A percentile compares a stretch with the other conserved stretches of the same genome.
Evolutionary conservation across 345 rosid genomes (phyloP).

Genomic region (Hevea brasiliensis): DNA sequence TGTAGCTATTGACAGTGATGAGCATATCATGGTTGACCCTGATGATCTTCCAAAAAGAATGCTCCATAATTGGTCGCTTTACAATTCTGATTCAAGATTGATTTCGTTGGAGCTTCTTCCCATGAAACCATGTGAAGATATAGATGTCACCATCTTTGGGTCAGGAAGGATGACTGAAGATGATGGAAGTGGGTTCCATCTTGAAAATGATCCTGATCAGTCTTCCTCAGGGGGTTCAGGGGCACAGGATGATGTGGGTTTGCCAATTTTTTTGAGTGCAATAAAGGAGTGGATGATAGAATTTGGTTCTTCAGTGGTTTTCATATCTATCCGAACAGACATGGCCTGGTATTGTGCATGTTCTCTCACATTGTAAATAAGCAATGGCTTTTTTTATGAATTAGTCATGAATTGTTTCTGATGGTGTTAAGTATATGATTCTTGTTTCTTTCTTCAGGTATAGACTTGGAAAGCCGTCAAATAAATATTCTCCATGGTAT

Average conservation of each 20-base stretch:
- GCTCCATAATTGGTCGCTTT: conserved; percentile 86
- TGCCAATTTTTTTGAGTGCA: conserved; percentile 57
- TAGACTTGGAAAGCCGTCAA: conserved; percentile 82
- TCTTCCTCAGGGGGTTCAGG: conserved; percentile 43
- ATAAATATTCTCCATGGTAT: conserved; percentile 77
- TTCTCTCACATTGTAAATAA: neutral
- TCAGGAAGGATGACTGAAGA: conserved; percentile 69
- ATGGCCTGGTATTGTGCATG: conserved; percentile 64
- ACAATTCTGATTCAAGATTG: conserved; percentile 67
- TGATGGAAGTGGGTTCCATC: conserved; percentile 58
- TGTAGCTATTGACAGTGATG: conserved; percentile 42
- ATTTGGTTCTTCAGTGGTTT: conserved; percentile 58
- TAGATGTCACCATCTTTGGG: conserved; percentile 74
- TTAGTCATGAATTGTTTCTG: neutral
- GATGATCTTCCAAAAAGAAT: conserved; percentile 60
- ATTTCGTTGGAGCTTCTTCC: conserved; percentile 85
- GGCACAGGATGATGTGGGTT: conserved; percentile 39
- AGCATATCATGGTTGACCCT: conserved; percentile 34
- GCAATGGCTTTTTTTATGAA: neutral
- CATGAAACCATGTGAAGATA: conserved; percentile 64
- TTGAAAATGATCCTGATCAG: conserved; percentile 43
- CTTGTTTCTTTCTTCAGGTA: conserved; percentile 50
- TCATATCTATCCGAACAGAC: conserved; percentile 69
- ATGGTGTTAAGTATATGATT: conserved; percentile 2
- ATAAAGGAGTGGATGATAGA: conserved; percentile 92